A percentile compares a stretch with the other conserved stretches of the same genome.
Conservation (phyloP, 208 protist species). For the Leishmania braziliensis region DNA sequence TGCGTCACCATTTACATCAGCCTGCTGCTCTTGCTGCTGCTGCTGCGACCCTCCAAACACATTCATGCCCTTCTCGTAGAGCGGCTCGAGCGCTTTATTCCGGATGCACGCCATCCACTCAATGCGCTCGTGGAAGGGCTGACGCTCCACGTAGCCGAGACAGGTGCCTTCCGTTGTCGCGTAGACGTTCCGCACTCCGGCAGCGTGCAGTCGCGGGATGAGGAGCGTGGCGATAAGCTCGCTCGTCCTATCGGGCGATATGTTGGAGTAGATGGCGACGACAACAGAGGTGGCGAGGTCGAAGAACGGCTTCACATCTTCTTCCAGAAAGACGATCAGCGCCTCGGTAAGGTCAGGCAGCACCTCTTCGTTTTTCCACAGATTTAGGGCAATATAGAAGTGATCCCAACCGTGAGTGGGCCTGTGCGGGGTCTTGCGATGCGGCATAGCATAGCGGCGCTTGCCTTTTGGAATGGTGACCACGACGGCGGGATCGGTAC, state of each 20-base stretch:
- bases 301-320: constrained; percentile 65
- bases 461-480: constrained; percentile 26
- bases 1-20: not conserved
- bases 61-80: constrained; percentile 59
- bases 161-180: constrained; percentile 54
- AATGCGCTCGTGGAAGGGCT: constrained; percentile 60
- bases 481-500: not conserved
- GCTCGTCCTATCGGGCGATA: constrained; percentile 36
- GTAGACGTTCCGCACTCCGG: constrained; percentile 51
- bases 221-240: constrained; percentile 46
- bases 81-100: constrained; percentile 71
- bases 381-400: constrained; percentile 78
- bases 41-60: constrained; percentile 32
- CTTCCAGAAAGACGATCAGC: constrained; percentile 64
- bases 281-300: constrained; percentile 53
- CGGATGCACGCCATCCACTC: constrained; percentile 86
- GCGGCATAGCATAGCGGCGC: constrained; percentile 39
- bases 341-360: constrained; percentile 69
- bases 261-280: constrained; percentile 74
- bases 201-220: constrained; percentile 54
- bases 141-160: constrained; percentile 40
- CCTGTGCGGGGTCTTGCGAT: constrained; percentile 7
- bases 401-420: constrained; percentile 62
- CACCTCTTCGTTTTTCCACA: constrained; percentile 70
- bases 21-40: constrained; percentile 7